Conservation (phyloP, 495 filamentous ascomycete species). For the Tuber aestivum region DNA sequence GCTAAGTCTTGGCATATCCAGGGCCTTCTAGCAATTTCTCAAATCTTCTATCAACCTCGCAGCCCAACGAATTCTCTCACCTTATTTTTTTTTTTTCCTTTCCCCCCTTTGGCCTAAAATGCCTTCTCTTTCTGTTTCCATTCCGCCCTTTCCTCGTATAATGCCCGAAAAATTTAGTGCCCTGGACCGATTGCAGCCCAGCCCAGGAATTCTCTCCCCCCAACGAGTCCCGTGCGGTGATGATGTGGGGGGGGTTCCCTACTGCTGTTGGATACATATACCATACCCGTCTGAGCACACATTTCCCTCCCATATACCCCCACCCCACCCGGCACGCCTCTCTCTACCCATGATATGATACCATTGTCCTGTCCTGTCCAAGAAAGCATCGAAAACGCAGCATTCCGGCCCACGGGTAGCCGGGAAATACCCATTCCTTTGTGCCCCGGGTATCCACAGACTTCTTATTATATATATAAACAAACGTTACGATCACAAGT, state of each 20-base stretch:
- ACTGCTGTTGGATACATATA: not conserved
- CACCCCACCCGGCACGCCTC: not conserved
- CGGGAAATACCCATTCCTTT: not conserved
- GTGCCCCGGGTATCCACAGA: not conserved
- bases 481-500: not conserved
- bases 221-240: not conserved
- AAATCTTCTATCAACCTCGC: conserved; percentile 19
- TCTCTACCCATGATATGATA: not conserved
- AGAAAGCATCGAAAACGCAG: conserved; percentile 3
- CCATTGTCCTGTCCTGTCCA: not conserved
- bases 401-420: not conserved
- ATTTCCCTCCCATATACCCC: not conserved
- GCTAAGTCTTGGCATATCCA: conserved; percentile 32
- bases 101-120: not conserved
- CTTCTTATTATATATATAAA: not conserved
- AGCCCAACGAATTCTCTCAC: not conserved
- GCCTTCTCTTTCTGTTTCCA: too few species aligned
- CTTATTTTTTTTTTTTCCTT: not conserved
- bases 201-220: not conserved
- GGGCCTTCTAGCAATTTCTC: conserved; percentile 29
- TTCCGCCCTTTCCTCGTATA: not conserved
- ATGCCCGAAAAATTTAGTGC: not conserved
- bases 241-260: not conserved
- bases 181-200: not conserved
- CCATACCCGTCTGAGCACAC: not conserved